Conservation (phyloP, 164 flowering plant genomes). For the Nymphaea colorata region DNA sequence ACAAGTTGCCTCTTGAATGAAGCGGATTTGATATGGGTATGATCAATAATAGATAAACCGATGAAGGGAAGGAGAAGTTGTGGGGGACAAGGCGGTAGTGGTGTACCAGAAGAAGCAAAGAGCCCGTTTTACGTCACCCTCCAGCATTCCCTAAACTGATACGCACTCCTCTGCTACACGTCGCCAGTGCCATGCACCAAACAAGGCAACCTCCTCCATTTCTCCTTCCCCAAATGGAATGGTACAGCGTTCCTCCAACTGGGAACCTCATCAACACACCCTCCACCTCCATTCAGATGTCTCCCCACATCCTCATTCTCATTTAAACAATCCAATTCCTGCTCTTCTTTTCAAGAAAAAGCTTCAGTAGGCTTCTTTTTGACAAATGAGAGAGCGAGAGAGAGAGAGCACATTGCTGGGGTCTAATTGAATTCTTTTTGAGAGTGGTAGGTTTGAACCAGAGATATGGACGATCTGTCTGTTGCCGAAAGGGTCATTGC, state of each 20-base stretch:
- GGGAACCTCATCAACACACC: not conserved
- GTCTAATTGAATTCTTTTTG: too few relatives aligned
- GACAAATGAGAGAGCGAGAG: not conserved
- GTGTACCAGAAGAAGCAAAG: not conserved
- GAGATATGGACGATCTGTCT: not conserved
- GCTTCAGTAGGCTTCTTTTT: not conserved
- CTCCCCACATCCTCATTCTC: not conserved
- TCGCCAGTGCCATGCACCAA: not conserved
- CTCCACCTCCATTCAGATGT: not conserved
- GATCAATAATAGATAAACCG: too few relatives aligned
- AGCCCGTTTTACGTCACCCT: not conserved
- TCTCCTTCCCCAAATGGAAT: not conserved
- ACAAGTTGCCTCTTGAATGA: too few relatives aligned
- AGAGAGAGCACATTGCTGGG: not conserved
- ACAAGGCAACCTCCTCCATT: not conserved
- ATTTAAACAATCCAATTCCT: not conserved
- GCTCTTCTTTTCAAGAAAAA: not conserved
- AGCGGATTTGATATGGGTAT: too few relatives aligned
- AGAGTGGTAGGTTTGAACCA: too few relatives aligned
- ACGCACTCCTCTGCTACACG: not conserved
- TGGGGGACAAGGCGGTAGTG: too few relatives aligned
- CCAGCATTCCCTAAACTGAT: not conserved
- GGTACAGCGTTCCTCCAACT: not conserved
- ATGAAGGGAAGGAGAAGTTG: too few relatives aligned
- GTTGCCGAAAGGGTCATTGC: not conserved